phyloP scores from a whole-genome alignment of 1,139 yeast genomes.

The Kazachstania sp. region DNA sequence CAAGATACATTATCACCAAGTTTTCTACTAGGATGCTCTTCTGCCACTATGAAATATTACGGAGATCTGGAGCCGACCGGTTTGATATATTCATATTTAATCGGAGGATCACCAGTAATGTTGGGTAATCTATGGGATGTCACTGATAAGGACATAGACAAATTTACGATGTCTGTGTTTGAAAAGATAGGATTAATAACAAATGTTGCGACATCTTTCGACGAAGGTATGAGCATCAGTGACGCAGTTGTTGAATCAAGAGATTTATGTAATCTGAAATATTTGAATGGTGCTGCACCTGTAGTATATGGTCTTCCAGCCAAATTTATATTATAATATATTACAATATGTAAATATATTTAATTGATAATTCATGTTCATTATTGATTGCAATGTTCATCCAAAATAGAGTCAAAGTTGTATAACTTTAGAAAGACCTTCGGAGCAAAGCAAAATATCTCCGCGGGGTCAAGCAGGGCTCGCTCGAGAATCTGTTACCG shows the following conservation, averaged over 20 bases:
- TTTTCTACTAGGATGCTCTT: conserved; percentile 83
- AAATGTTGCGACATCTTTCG: conserved; percentile 1
- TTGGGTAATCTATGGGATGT: conserved; percentile 94
- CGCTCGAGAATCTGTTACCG: no score
- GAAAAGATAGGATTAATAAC: conserved; percentile 49
- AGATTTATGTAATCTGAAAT: conserved; percentile 52
- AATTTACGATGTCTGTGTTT: conserved; percentile 54
- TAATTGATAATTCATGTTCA: no score
- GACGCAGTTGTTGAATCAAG: conserved; percentile 52
- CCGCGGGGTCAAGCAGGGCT: no score
- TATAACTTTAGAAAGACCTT: no score
- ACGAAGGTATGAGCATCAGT: conserved; percentile 9
- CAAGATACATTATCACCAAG: conserved; percentile 52
- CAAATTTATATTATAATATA: not conserved
- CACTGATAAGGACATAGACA: conserved; percentile 89
- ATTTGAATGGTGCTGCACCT: conserved; percentile 75
- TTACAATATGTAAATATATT: not conserved
- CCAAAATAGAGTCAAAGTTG: no score
- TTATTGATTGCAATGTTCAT: no score
- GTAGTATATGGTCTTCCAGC: conserved; percentile 71
- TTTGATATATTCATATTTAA: conserved; percentile 62
- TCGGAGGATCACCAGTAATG: conserved; percentile 75
- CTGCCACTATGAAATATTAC: conserved; percentile 56
- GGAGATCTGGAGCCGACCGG: conserved; percentile 71
- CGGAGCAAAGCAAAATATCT: no score